Evolutionary conservation across 1,139 yeast genomes (phyloP), one percentile per base, ranked within the genome.

Genomic region (Starmera stellimalicola): DNA sequence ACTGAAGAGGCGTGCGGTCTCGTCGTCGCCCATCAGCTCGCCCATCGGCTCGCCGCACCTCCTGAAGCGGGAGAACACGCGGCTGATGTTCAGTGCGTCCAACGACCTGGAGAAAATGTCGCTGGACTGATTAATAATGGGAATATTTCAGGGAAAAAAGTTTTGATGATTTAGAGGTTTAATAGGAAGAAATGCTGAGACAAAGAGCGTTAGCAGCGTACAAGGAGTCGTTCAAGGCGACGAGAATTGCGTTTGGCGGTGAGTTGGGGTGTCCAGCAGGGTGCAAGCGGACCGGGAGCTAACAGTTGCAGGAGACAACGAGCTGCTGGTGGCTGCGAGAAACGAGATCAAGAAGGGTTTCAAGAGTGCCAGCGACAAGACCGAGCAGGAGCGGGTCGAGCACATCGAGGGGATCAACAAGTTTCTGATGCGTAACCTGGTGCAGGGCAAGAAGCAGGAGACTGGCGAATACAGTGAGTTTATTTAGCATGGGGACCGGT

Each of bases 391-490:
- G 39, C 79, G 83, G 40, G 62, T 84, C 32, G 49, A 58, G 34
- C 72, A 81, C 44, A 62, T 85, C 42, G 70, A 77, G 36, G 93
- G 79, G 24, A 79, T 88, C 19, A 75, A 88, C 5, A 54, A 55
- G 33, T 78, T 87, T 43, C 63, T 91, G 40, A 63, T 72, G 32
- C 63, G 68, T 38, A 88, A 91, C 55, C 66, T 91, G 16, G 96
- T 91, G 3, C 98, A 91, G 58, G 98, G 95, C 5, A 63, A 60
- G 36, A 67, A 63, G 48, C 68, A 68, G 33, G 63, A 59, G 0
- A 28, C 32, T 10, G 46, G 45, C 5, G 42, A 33, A 29, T 45
- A 19, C 22, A 39, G 55, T 50, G 39, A 39, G 56, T 50, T 12
- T 16, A 14, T 19, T 22, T 14, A 22, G n/a, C 3, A 20, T 10